Conservation (phyloP, 805 yeast species). For the Saccharomycopsis vini region DNA sequence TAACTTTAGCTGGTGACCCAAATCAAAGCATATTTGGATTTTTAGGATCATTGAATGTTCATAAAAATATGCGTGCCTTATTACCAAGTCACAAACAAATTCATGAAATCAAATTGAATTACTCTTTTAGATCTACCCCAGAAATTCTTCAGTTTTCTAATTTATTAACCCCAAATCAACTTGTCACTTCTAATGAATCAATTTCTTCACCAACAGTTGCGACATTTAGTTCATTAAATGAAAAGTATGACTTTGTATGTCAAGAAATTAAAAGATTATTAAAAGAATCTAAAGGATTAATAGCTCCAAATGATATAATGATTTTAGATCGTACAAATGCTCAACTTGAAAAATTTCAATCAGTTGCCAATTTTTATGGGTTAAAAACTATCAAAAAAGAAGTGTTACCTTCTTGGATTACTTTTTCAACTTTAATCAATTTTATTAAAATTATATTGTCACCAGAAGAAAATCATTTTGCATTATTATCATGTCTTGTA, state of each 20-base stretch:
- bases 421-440: conserved; percentile 38
- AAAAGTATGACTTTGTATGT: conserved; percentile 37
- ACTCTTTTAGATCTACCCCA: conserved; percentile 56
- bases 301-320: conserved; percentile 42
- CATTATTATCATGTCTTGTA: conserved; percentile 24
- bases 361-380: conserved; percentile 32
- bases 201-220: conserved; percentile 4
- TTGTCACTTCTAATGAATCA: background rate
- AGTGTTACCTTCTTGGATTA: conserved; percentile 43
- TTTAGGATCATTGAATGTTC: conserved; percentile 40
- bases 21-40: conserved; percentile 65
- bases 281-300: conserved; percentile 32
- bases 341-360: conserved; percentile 34
- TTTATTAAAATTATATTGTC: conserved; percentile 35
- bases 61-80: background rate
- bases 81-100: conserved; percentile 19
- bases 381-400: conserved; percentile 36
- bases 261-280: conserved; percentile 37
- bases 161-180: conserved; percentile 6
- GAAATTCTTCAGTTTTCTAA: conserved; percentile 42
- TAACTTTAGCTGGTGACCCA: conserved; percentile 64
- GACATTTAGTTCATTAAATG: conserved; percentile 20
- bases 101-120: conserved; percentile 27
- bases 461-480: conserved; percentile 24
- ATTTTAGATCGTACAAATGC: conserved; percentile 45